Evolutionary conservation across 495 filamentous ascomycete genomes (phyloP), one percentile per base, ranked within the genome.

Genomic region (Melanomma pulvis-pyrius): DNA sequence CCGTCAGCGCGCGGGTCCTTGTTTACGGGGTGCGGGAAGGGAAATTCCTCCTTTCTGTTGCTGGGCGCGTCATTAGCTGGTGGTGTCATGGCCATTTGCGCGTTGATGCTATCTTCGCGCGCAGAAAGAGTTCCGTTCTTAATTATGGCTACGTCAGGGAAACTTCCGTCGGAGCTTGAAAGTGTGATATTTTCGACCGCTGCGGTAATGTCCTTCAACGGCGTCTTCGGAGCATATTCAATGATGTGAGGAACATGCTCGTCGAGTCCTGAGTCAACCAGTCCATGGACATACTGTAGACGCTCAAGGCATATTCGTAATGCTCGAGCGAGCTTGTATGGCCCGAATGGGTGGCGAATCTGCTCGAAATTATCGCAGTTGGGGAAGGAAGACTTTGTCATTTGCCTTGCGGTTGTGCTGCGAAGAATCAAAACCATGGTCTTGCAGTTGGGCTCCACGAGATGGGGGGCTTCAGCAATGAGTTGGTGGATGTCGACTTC

Each of bases 51-150:
- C 8, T 44, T n/a, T n/a, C 39, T 6, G n/a, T 44, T 6, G 9
- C 9, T 12, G 19, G 26, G 17, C 34, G 52, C 21, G 28, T 8
- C 8, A 26, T 1, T 29, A 24, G 21, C 11, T 21, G 21, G 30
- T 32, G 52, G 52, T 6, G 39, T 48, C 59, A 62, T 53, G 8
- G 59, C 59, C 59, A 55, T 62, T 25, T 48, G 48, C 7, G 59
- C 59, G 22, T 62, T 62, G 13, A 39, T 34, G 47, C 59, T 62
- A 24, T 62, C 59, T n/a, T 62, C 59, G 19, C 24, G 25, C 11
- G 59, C 59, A 36, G 44, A 19, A 12, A 53, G n/a, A 28, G 44
- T 22, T n/a, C 59, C 59, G 9, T 19, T 24, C 25, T 54, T 29
- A 8, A 62, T 24, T 9, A 62, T 54, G 41, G 56, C 21, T 59